Evolutionary conservation across 2,329 filamentous ascomycete species (phyloP).

Genomic region (Dryadomyces sulphureus): DNA sequence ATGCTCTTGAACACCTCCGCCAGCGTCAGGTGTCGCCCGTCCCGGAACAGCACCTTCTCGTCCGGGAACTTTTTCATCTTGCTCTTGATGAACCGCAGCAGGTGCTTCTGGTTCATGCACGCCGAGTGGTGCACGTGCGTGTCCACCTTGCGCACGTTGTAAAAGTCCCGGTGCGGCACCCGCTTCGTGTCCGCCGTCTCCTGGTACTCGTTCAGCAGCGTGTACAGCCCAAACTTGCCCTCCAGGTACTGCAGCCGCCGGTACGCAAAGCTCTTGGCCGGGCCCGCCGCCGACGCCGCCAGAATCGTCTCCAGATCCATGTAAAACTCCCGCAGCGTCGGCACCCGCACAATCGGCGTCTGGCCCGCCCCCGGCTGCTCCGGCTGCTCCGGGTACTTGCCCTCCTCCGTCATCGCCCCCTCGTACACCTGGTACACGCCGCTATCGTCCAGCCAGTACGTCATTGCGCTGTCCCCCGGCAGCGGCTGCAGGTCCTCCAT

Average conservation of each 20-base stretch:
- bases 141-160: slow-evolving; percentile 97
- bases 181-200: slow-evolving; percentile 97
- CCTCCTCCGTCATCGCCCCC: too few species aligned
- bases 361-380: neutral
- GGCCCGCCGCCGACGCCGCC: slow-evolving; percentile 84
- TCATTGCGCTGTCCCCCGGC: slow-evolving; percentile 54
- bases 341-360: slow-evolving; percentile 64
- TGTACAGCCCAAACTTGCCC: slow-evolving; percentile 92
- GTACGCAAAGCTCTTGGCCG: slow-evolving; percentile 94
- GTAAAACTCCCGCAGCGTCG: slow-evolving; percentile 88
- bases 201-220: slow-evolving; percentile 88
- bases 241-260: slow-evolving; percentile 88
- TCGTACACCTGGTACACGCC: slow-evolving; percentile 92
- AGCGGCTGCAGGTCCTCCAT: slow-evolving; percentile 64
- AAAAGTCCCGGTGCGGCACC: slow-evolving; percentile 95
- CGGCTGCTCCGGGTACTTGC: too few species aligned
- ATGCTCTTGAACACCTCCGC: slow-evolving; percentile 94
- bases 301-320: slow-evolving; percentile 82
- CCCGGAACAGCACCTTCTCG: slow-evolving; percentile 82
- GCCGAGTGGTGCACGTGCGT: slow-evolving; percentile 98
- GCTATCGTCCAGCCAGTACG: slow-evolving; percentile 64
- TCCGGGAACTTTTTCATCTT: slow-evolving; percentile 99
- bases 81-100: slow-evolving; percentile 96
- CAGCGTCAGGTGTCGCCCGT: slow-evolving; percentile 82
- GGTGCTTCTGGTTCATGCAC: slow-evolving; percentile 99